Evolutionary conservation across 2,329 filamentous ascomycete species (phyloP).

Genomic region (Alternaria sp.): DNA sequence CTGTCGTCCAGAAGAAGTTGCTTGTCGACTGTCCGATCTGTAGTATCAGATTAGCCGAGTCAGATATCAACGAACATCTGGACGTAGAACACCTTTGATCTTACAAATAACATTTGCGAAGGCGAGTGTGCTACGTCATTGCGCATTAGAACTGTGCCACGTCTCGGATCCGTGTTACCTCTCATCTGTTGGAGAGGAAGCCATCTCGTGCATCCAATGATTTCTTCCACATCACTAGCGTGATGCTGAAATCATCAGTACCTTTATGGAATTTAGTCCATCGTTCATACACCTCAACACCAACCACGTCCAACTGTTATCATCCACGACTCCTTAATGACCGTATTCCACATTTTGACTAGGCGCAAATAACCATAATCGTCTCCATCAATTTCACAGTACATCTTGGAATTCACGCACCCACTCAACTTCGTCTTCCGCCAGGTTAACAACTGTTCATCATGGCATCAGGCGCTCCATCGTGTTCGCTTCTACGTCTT

Average conservation of each 20-base stretch:
- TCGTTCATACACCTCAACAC: no score
- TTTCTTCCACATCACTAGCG: no score
- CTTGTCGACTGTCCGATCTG: constrained; percentile 54
- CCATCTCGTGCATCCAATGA: no score
- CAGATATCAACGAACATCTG: constrained; percentile 52
- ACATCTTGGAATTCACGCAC: not conserved
- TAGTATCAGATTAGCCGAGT: constrained; percentile 34
- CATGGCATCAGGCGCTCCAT: not conserved
- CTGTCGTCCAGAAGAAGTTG: constrained; percentile 26
- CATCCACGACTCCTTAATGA: not conserved
- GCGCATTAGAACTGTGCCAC: not conserved
- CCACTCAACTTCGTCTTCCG: not conserved
- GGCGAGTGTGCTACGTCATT: not conserved
- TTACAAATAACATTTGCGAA: not conserved
- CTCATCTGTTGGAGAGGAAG: no score
- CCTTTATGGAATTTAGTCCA: no score
- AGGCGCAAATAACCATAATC: no score
- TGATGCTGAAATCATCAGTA: no score
- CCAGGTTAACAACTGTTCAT: fast-evolving
- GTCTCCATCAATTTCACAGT: not conserved
- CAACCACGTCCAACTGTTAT: no score
- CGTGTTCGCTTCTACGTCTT: constrained; percentile 15
- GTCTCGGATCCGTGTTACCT: not conserved
- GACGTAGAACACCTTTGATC: constrained; percentile 40
- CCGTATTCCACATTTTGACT: not conserved